Evolutionary conservation across 768 basidiomycete species (phyloP).

Genomic region (Pleurotus platypus): DNA sequence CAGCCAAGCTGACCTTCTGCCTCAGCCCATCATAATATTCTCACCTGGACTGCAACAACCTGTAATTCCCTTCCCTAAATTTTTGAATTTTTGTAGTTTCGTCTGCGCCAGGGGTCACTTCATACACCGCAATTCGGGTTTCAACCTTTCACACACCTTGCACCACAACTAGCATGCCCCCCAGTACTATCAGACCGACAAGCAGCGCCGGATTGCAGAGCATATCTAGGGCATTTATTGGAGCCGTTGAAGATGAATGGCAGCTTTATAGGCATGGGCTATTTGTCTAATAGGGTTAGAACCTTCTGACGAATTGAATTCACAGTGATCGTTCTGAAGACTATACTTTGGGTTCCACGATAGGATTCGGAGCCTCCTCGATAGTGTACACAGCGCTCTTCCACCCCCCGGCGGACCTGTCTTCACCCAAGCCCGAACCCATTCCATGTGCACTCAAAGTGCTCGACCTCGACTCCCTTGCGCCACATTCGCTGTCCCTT

Average conservation of each 20-base stretch:
- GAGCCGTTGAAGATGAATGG: conserved; percentile 84
- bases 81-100: too few species aligned
- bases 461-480: conserved; percentile 78
- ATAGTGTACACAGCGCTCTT: conserved; percentile 82
- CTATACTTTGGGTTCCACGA: conserved; percentile 73
- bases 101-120: too few species aligned
- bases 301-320: conserved; percentile 10
- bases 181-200: background rate
- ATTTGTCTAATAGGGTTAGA: conserved; percentile 3
- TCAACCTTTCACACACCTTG: too few species aligned
- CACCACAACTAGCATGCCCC: background rate
- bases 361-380: conserved; percentile 91
- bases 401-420: conserved; percentile 24
- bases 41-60: too few species aligned
- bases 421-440: conserved; percentile 21
- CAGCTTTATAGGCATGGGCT: conserved; percentile 63
- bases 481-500: conserved; percentile 64
- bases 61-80: too few species aligned
- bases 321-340: conserved; percentile 64
- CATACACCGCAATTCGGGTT: too few species aligned
- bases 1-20: too few species aligned
- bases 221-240: conserved; percentile 49
- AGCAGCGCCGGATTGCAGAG: background rate
- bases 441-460: conserved; percentile 84
- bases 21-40: too few species aligned